phyloP scores from a whole-genome alignment of 352 stramenopile species.

The Phytopythium montanum region DNA sequence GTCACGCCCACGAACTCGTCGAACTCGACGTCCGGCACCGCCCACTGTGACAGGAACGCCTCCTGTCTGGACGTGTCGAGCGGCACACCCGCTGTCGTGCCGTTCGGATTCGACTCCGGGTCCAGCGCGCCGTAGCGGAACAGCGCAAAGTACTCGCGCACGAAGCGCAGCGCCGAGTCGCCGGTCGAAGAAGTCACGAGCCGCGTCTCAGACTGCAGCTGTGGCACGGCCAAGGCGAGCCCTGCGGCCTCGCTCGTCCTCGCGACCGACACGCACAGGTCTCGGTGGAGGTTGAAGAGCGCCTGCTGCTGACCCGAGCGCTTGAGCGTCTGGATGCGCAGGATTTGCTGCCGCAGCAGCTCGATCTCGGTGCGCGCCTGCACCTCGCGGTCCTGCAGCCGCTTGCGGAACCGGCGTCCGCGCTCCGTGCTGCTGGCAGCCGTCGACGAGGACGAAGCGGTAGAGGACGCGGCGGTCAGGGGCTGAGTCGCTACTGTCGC shows the following conservation, averaged over 20 bases:
- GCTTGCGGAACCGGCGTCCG: conserved; percentile 7
- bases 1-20: conserved; percentile 6
- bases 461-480: not conserved
- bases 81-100: not conserved
- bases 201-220: not conserved
- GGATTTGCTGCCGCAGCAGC: conserved; percentile 7
- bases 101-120: not conserved
- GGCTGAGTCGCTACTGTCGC: not conserved
- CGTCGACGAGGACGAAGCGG: not conserved
- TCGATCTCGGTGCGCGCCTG: conserved; percentile 8
- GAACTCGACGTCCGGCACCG: conserved; percentile 11
- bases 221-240: not conserved
- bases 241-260: not conserved
- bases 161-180: conserved; percentile 20
- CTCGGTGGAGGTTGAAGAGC: not conserved
- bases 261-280: not conserved
- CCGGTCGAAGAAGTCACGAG: conserved; percentile 4
- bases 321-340: conserved; percentile 1
- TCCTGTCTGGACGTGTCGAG: conserved; percentile 8
- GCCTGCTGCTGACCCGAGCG: not conserved
- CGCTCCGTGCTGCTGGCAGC: conserved; percentile 4
- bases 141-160: conserved; percentile 19
- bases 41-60: conserved; percentile 9
- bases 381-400: conserved; percentile 6
- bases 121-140: conserved; percentile 15